Conservation (phyloP, 2,329 filamentous ascomycete genomes). For the Aspergillus sp. region DNA sequence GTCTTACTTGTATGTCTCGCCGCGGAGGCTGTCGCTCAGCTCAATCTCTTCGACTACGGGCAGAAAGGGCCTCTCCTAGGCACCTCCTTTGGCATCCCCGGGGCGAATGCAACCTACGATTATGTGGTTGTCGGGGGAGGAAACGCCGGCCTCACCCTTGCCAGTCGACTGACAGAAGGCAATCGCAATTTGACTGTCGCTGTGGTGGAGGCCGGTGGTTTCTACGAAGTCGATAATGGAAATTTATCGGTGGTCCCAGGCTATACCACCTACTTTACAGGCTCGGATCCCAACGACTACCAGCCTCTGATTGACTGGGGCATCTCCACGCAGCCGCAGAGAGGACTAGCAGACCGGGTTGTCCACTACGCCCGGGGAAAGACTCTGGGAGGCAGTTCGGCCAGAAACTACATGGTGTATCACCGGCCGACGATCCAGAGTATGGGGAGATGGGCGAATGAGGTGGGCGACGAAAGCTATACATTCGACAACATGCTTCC, state of each 20-base stretch:
- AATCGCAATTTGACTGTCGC: conserved; percentile 23
- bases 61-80: neutral
- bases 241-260: conserved; percentile 27
- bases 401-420: conserved; percentile 26
- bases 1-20: neutral
- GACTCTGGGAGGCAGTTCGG: conserved; percentile 24
- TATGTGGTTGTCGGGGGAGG: conserved; percentile 5
- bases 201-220: conserved; percentile 31
- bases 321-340: conserved; percentile 22
- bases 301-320: conserved; percentile 28
- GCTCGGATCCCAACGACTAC: conserved; percentile 21
- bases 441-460: conserved; percentile 35
- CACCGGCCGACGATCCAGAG: conserved; percentile 29
- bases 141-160: conserved; percentile 22
- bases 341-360: conserved; percentile 6
- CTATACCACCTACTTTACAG: conserved; percentile 18
- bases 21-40: neutral
- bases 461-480: conserved; percentile 34
- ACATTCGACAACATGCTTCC: conserved; percentile 25
- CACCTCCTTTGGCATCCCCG: conserved; percentile 2
- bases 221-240: conserved; percentile 35
- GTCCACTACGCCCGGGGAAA: conserved; percentile 28
- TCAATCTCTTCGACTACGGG: neutral
- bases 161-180: conserved; percentile 23
- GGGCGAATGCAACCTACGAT: neutral